phyloP scores from a whole-genome alignment of 164 flowering plant species.

The Aristolochia californica region DNA sequence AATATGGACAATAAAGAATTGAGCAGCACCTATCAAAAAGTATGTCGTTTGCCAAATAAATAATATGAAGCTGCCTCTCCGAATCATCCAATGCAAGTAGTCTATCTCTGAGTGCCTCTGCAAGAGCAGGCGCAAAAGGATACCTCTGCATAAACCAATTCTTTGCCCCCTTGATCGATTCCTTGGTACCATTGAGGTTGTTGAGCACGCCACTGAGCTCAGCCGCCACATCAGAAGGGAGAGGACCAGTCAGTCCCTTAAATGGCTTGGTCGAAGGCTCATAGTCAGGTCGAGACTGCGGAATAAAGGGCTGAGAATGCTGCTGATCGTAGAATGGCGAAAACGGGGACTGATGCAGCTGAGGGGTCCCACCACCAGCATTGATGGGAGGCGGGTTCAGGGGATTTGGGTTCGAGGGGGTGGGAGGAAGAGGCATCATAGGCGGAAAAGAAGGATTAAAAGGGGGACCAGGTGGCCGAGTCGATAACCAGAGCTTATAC shows the following conservation, averaged over 20 bases:
- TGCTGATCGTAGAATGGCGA: constrained; percentile 65
- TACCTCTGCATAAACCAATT: constrained; percentile 96
- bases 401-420: constrained; percentile 45
- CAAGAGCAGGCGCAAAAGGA: constrained; percentile 82
- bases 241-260: constrained; percentile 76
- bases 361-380: constrained; percentile 34
- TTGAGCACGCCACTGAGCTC: constrained; percentile 66
- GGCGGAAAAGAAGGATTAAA: constrained; percentile 55
- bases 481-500: constrained; percentile 68
- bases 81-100: constrained; percentile 67
- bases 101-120: constrained; percentile 83
- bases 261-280: constrained; percentile 51
- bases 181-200: constrained; percentile 86
- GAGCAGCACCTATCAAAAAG: constrained; percentile 77
- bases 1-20: too few species aligned
- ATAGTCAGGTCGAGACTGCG: constrained; percentile 58
- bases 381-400: constrained; percentile 21
- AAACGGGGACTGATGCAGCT: constrained; percentile 62
- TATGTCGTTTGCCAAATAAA: constrained; percentile 92
- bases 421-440: constrained; percentile 50
- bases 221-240: constrained; percentile 81
- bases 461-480: constrained; percentile 47
- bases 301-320: constrained; percentile 41
- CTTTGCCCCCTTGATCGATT: constrained; percentile 94
- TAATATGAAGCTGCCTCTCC: constrained; percentile 82